These are phyloP conservation scores for Kodamaea sagamina DNA, from an alignment of 805 yeast species.

Conservation along the genomic window DNA sequence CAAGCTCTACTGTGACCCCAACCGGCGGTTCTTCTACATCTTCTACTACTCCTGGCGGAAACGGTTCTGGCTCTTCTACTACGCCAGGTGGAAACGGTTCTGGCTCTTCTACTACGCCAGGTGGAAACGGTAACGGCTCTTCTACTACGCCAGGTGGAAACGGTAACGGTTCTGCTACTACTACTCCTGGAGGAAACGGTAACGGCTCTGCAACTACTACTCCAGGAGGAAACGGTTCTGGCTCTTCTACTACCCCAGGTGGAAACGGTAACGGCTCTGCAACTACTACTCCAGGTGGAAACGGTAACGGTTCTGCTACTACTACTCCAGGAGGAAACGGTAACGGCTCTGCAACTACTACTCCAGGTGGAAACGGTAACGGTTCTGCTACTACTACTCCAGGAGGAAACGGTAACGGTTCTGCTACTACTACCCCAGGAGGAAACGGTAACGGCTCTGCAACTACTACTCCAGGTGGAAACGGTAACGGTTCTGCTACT, in stretches of 20 bases:
- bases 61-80: constrained; percentile 3
- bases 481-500: constrained; percentile 1
- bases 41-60: not conserved
- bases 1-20: constrained; percentile 1
- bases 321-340: constrained; percentile 5
- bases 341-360: constrained; percentile 1
- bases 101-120: constrained; percentile 2
- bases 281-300: constrained; percentile 2
- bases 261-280: constrained; percentile 3
- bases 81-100: constrained; percentile 5
- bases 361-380: constrained; percentile 1
- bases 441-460: not conserved
- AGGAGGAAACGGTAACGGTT: not conserved
- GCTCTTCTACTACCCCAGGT: constrained; percentile 3
- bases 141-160: constrained; percentile 2
- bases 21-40: constrained; percentile 2
- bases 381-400: constrained; percentile 5
- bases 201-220: constrained; percentile 5
- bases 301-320: constrained; percentile 4
- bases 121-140: constrained; percentile 5
- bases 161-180: constrained; percentile 6
- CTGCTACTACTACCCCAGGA: not conserved
- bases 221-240: constrained; percentile 5
- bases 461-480: not conserved
- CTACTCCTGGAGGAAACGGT: constrained; percentile 1